A percentile compares a stretch with the other conserved stretches of the same genome.
Evolutionary conservation across 75 land plant genomes (phyloP).

Genomic region (Pinus taeda): DNA sequence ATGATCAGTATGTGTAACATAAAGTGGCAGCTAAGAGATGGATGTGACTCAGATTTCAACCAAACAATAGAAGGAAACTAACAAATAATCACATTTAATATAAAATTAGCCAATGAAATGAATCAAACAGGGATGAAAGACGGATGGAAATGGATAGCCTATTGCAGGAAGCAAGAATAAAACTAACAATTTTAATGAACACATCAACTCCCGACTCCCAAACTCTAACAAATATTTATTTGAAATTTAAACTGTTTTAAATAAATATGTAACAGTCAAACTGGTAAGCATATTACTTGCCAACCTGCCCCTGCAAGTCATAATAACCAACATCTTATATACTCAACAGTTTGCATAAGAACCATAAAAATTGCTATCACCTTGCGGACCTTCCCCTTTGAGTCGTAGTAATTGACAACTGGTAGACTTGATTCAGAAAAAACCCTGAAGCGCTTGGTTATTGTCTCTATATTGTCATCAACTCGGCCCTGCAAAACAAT

Average conservation of each 20-base stretch:
- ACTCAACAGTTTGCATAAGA: conserved; percentile 31
- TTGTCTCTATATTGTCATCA: conserved; percentile 93
- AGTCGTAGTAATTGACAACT: conserved; percentile 66
- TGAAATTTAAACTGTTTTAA: background rate
- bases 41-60: background rate
- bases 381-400: conserved; percentile 74
- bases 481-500: conserved; percentile 58
- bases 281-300: conserved; percentile 29
- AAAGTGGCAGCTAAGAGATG: background rate
- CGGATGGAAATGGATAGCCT: background rate
- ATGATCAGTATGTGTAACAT: background rate
- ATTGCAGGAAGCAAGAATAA: no score
- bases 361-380: conserved; percentile 16
- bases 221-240: background rate
- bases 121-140: background rate
- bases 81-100: background rate
- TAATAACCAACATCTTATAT: conserved; percentile 76
- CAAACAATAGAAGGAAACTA: background rate
- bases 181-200: background rate
- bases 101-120: background rate
- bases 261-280: background rate
- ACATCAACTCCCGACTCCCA: background rate
- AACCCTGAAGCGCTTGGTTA: conserved; percentile 87
- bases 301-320: conserved; percentile 51
- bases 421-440: conserved; percentile 82